Percentiles rank a stretch among this genome's conserved stretches.
phyloP scores from a whole-genome alignment of 192 early-diverging fungal species.

The Powellomyces hirtus region DNA sequence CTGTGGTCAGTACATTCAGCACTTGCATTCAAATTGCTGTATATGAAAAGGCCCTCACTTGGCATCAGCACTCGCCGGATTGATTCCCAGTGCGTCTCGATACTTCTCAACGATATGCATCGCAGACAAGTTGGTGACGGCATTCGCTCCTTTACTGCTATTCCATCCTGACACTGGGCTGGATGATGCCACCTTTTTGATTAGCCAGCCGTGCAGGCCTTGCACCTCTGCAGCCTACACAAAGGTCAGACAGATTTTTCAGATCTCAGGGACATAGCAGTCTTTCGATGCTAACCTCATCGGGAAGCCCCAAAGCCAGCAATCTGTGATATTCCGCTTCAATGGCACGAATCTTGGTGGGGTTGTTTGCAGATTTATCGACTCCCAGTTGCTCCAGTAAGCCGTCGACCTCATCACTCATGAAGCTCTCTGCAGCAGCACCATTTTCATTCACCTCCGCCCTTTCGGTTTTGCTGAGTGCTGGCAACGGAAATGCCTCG shows the following conservation, averaged over 20 bases:
- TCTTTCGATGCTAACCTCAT: too few relatives aligned
- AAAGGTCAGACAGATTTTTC: too few relatives aligned
- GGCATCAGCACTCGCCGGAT: not conserved
- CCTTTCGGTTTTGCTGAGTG: not conserved
- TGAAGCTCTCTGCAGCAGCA: constrained; percentile 39
- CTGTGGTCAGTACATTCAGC: not conserved
- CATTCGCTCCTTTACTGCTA: not conserved
- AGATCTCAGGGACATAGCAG: too few relatives aligned
- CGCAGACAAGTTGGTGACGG: not conserved
- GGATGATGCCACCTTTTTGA: constrained; percentile 28
- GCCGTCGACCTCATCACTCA: constrained; percentile 51
- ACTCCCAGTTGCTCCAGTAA: constrained; percentile 44
- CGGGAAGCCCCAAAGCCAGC: constrained; percentile 26
- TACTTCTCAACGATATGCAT: constrained; percentile 36
- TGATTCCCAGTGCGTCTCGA: constrained; percentile 12
- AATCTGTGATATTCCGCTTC: constrained; percentile 51
- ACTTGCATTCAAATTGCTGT: not conserved
- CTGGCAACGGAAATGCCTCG: constrained; percentile 28
- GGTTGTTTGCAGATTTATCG: constrained; percentile 33
- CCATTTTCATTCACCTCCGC: not conserved
- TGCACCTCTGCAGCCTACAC: constrained; percentile 48
- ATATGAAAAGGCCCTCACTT: not conserved
- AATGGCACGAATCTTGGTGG: constrained; percentile 43
- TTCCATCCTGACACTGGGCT: constrained; percentile 15
- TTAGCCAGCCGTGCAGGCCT: constrained; percentile 40